Percentiles rank a stretch among this genome's conserved stretches.
phyloP scores from a whole-genome alignment of 768 basidiomycete species.

The Collybia sordida region DNA sequence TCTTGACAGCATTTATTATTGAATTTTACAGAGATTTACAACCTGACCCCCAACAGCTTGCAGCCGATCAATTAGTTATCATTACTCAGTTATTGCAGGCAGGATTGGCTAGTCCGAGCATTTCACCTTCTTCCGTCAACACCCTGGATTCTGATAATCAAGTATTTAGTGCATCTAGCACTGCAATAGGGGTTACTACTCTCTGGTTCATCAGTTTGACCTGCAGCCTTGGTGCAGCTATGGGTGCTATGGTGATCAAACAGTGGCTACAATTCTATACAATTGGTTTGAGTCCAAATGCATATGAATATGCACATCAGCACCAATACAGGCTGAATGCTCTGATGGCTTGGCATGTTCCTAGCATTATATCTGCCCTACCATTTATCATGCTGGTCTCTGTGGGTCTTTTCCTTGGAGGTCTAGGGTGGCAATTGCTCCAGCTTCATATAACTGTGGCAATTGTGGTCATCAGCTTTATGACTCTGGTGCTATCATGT shows the following conservation, averaged over 20 bases:
- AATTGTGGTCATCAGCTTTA: constrained; percentile 5
- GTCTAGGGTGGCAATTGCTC: constrained; percentile 14
- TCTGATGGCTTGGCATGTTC: constrained; percentile 17
- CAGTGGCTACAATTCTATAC: constrained; percentile 17
- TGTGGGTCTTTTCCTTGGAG: constrained; percentile 18
- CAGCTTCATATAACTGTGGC: constrained; percentile 11
- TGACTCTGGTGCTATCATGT: constrained; percentile 7
- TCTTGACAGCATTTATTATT: constrained; percentile 20
- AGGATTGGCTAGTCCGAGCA: background rate
- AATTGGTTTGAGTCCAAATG: constrained; percentile 10
- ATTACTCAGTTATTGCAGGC: constrained; percentile 9
- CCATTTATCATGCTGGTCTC: constrained; percentile 20
- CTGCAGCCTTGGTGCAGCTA: constrained; percentile 17
- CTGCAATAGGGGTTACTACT: constrained; percentile 7
- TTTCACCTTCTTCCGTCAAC: background rate
- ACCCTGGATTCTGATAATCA: background rate
- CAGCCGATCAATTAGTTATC: constrained; percentile 6
- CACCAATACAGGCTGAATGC: constrained; percentile 17
- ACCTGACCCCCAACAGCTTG: constrained; percentile 10
- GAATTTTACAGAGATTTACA: constrained; percentile 16
- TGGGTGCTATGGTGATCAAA: constrained; percentile 19
- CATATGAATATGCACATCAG: constrained; percentile 15
- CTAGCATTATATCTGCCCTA: constrained; percentile 15
- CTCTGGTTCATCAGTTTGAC: constrained; percentile 17
- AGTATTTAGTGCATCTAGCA: background rate